A percentile compares a stretch with the other conserved stretches of the same genome.
These are phyloP conservation scores for Leersia perrieri DNA, from an alignment of 176 grass and related monocot genomes.

Conservation along the genomic window DNA sequence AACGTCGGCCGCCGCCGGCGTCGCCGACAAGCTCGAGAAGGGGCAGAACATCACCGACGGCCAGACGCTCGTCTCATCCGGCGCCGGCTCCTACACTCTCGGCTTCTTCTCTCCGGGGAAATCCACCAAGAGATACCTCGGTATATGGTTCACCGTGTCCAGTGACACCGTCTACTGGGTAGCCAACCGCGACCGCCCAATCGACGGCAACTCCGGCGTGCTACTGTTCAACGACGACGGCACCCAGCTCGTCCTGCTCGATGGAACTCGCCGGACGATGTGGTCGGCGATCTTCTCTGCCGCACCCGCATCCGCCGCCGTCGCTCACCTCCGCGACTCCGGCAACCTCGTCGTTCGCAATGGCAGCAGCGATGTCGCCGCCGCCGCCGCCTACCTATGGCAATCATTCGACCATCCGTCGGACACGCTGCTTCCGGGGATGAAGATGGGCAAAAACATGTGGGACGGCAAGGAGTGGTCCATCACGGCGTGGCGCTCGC, in stretches of 20 bases:
- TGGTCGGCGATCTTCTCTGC: background rate
- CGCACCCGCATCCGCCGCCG: background rate
- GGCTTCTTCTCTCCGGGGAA: conserved; percentile 22
- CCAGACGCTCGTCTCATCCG: background rate
- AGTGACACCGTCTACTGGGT: conserved; percentile 1
- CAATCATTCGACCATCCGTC: conserved; percentile 19
- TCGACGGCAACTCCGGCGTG: background rate
- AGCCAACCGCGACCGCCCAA: background rate
- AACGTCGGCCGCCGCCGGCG: background rate
- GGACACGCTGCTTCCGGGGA: conserved; percentile 23
- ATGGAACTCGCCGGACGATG: background rate
- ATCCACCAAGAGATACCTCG: conserved; percentile 27
- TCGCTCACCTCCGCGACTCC: background rate
- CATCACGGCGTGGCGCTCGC: conserved; percentile 19
- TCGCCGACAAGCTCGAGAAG: background rate
- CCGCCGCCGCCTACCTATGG: background rate
- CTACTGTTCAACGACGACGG: background rate
- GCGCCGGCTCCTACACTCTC: conserved; percentile 13
- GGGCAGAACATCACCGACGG: conserved; percentile 35
- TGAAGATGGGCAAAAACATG: conserved; percentile 22
- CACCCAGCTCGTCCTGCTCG: background rate
- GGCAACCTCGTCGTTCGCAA: conserved; percentile 17
- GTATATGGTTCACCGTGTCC: conserved; percentile 33
- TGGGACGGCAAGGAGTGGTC: conserved; percentile 30
- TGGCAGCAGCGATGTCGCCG: background rate